Conservation (phyloP, 2,329 filamentous ascomycete genomes). For the Ceratocystis variospora region DNA sequence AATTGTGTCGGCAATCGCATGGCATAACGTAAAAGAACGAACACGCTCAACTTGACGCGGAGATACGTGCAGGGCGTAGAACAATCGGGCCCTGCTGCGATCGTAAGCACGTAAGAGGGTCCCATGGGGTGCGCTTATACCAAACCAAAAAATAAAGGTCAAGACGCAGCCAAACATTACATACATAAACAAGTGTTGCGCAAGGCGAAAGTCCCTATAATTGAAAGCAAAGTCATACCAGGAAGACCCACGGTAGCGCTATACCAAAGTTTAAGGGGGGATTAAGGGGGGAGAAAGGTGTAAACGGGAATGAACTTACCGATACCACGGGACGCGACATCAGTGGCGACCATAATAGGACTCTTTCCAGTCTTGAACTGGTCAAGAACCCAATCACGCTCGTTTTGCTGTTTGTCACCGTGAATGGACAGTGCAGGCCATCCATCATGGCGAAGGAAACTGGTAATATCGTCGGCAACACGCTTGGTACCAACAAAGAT, state of each 20-base stretch:
- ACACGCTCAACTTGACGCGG: constrained; percentile 17
- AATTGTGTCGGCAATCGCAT: constrained; percentile 14
- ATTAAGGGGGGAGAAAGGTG: constrained; percentile 27
- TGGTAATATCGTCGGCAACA: constrained; percentile 93
- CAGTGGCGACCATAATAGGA: constrained; percentile 99
- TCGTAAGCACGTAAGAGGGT: constrained; percentile 15
- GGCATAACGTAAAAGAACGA: constrained; percentile 18
- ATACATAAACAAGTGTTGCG: constrained; percentile 62
- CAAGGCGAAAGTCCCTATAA: constrained; percentile 77
- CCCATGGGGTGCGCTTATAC: constrained; percentile 28
- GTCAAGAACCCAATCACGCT: constrained; percentile 98
- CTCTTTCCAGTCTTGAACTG: constrained; percentile 99
- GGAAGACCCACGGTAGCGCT: constrained; percentile 43
- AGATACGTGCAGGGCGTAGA: constrained; percentile 11
- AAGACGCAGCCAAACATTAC: constrained; percentile 10
- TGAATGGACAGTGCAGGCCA: constrained; percentile 98
- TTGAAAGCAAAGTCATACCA: constrained; percentile 79
- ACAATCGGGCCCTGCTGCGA: constrained; percentile 6
- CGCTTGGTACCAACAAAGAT: constrained; percentile 92
- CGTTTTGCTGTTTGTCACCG: constrained; percentile 98
- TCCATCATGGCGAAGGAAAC: constrained; percentile 92
- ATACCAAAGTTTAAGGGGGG: constrained; percentile 22
- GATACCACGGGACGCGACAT: constrained; percentile 99
- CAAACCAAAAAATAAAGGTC: constrained; percentile 48
- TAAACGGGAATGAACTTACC: constrained; percentile 61